Conservation (phyloP, 495 filamentous ascomycete genomes). For the Penicillium soppii region DNA sequence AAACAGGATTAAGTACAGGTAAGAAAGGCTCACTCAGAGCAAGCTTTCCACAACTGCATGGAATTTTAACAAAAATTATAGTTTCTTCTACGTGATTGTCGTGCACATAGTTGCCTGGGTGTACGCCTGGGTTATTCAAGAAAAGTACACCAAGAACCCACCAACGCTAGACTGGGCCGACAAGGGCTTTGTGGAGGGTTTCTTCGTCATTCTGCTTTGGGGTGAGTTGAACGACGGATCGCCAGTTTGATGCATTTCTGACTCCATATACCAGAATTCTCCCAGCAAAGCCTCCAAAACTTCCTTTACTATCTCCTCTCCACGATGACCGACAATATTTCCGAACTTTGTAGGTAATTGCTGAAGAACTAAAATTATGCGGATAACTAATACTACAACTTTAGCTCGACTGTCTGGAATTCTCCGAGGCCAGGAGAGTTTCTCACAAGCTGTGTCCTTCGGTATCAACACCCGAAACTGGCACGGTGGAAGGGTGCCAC, state of each 20-base stretch:
- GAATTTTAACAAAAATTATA: slow-evolving; percentile 5
- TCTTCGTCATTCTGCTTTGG: slow-evolving; percentile 50
- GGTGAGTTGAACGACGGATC: slow-evolving; percentile 9
- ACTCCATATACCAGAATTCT: slow-evolving; percentile 26
- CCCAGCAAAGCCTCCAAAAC: slow-evolving; percentile 47
- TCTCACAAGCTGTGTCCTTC: slow-evolving; percentile 59
- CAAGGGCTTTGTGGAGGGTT: slow-evolving; percentile 42
- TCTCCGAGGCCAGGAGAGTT: slow-evolving; percentile 60
- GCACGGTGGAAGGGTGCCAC: slow-evolving; percentile 47
- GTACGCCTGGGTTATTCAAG: slow-evolving; percentile 51
- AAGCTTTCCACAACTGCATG: not conserved
- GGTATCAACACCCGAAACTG: slow-evolving; percentile 51
- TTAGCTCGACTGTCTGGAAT: slow-evolving; percentile 55
- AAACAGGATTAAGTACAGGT: slow-evolving; percentile 40
- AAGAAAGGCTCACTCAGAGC: not conserved
- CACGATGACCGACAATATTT: slow-evolving; percentile 54
- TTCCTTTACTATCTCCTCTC: slow-evolving; percentile 60
- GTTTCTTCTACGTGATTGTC: slow-evolving; percentile 44
- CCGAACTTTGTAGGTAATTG: slow-evolving; percentile 48
- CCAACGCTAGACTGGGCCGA: slow-evolving; percentile 44
- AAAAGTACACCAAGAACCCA: slow-evolving; percentile 42
- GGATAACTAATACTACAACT: slow-evolving; percentile 17
- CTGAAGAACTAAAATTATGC: slow-evolving; percentile 8
- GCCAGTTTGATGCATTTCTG: not conserved
- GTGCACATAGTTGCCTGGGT: slow-evolving; percentile 45